These are phyloP conservation scores for Backusella westeae DNA, from an alignment of 192 early-diverging fungal species.

Conservation along the genomic window DNA sequence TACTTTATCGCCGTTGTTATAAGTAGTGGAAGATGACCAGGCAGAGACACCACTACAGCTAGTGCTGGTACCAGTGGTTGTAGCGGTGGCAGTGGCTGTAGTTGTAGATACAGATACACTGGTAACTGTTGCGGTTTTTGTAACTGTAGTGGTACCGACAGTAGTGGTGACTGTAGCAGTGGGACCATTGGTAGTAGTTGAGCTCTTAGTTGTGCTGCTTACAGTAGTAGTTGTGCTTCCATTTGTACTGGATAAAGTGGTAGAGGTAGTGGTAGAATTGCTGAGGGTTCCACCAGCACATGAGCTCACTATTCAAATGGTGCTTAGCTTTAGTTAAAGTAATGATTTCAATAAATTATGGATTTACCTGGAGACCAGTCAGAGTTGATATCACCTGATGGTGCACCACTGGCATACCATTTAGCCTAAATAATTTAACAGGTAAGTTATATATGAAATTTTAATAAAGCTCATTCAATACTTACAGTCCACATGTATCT, in stretches of 20 bases:
- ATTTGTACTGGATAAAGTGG: not conserved
- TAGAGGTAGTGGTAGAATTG: constrained; percentile 4
- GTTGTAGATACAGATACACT: not conserved
- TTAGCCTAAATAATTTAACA: constrained; percentile 22
- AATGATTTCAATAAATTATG: not conserved
- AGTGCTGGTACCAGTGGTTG: not conserved
- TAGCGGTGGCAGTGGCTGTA: not conserved
- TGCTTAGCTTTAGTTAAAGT: not conserved
- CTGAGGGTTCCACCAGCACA: constrained; percentile 28
- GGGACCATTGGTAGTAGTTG: constrained; percentile 4
- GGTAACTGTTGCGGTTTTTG: not conserved
- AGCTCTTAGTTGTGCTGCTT: constrained; percentile 2
- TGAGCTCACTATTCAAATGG: constrained; percentile 26
- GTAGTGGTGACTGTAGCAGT: not conserved
- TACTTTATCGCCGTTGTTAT: constrained; percentile 33
- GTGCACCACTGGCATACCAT: constrained; percentile 38
- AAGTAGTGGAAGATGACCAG: constrained; percentile 30
- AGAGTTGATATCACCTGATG: constrained; percentile 27
- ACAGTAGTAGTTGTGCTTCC: constrained; percentile 8
- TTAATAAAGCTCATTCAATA: not conserved
- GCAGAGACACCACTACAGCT: not conserved
- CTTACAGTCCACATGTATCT: constrained; percentile 42
- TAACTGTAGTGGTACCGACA: not conserved
- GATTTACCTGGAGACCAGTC: constrained; percentile 35
- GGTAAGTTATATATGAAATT: not conserved